Evolutionary conservation across 1,284 basidiomycete species (phyloP), one percentile per base, ranked within the genome.

Genomic region (Ustilago sp.): DNA sequence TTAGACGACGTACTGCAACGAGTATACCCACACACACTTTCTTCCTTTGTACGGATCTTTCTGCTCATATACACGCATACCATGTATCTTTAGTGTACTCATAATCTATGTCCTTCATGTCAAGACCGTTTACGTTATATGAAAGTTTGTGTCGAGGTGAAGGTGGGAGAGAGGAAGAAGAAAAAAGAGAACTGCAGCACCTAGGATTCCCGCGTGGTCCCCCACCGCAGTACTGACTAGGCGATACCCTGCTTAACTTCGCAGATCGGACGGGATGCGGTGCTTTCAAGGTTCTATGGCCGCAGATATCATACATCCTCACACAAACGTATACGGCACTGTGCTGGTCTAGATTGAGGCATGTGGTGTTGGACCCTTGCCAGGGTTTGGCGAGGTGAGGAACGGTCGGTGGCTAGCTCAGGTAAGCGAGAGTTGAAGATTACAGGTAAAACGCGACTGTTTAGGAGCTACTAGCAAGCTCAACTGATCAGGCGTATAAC

Each of bases 171-270:
- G 17, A 13, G 28, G 11, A n/a, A 3, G 11, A 6, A 31, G 17
- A 28, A 7, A 6, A 45, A 55, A 59, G 74, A 89, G 89, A 91
- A 91, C 90, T 90, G 91, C 90, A 90, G 90, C 91, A 91, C 90
- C 90, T 88, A 91, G 90, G 91, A 91, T 91, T 91, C 91, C 90
- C 90, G 88, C 89, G 90, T 91, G 91, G 91, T 91, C 91, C 91
- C 91, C 91, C 90, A 91, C 91, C 90, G 88, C 91, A 91, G 91
- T 92, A 92, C 91, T 91, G 90, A 91, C 91, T 91, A 87, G 89
- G 90, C 90, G 89, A 90, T 90, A 91, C 90, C 89, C 89, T 88
- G 90, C 89, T 92, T 92, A 90, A 91, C 90, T 91, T 89, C 90
- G 89, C 90, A 91, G 90, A 91, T 91, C 90, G 86, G 91, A 91